Conservation (phyloP, 257 asterid genomes). For the Thymus quinquecostatus region DNA sequence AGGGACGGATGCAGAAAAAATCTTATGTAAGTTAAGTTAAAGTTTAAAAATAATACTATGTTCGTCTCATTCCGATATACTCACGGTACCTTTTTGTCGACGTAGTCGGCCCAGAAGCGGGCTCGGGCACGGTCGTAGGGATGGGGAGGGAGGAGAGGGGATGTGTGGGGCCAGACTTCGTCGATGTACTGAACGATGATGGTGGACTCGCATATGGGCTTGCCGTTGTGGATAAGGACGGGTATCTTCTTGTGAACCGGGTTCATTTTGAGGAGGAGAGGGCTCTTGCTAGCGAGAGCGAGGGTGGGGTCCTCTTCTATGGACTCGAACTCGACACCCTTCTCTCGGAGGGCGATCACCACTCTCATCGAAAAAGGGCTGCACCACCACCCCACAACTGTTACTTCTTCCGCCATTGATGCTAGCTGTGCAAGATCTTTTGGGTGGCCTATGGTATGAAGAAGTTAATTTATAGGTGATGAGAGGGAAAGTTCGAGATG, state of each 20-base stretch:
- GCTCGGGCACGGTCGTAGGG: slow-evolving; percentile 17
- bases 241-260: slow-evolving; percentile 26
- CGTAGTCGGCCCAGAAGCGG: slow-evolving; percentile 42
- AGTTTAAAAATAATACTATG: too few species aligned
- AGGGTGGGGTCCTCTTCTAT: slow-evolving; percentile 24
- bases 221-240: slow-evolving; percentile 23
- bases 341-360: slow-evolving; percentile 34
- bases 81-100: slow-evolving; percentile 29
- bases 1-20: too few species aligned
- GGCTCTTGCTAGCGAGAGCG: slow-evolving; percentile 18
- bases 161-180: slow-evolving; percentile 7
- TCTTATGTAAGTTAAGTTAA: too few species aligned
- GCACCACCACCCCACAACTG: too few species aligned
- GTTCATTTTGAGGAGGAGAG: slow-evolving; percentile 31
- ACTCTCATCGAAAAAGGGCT: slow-evolving; percentile 36
- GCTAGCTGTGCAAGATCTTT: too few species aligned
- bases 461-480: too few species aligned
- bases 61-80: too few species aligned
- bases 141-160: slow-evolving; percentile 16
- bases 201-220: slow-evolving; percentile 7
- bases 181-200: slow-evolving; percentile 27
- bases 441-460: too few species aligned
- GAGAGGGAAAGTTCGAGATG: too few species aligned
- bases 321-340: slow-evolving; percentile 37
- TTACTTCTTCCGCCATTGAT: too few species aligned